These are phyloP conservation scores for Pseudocohnilembus persalinus DNA, from an alignment of 169 alveolate genomes.

Conservation along the genomic window DNA sequence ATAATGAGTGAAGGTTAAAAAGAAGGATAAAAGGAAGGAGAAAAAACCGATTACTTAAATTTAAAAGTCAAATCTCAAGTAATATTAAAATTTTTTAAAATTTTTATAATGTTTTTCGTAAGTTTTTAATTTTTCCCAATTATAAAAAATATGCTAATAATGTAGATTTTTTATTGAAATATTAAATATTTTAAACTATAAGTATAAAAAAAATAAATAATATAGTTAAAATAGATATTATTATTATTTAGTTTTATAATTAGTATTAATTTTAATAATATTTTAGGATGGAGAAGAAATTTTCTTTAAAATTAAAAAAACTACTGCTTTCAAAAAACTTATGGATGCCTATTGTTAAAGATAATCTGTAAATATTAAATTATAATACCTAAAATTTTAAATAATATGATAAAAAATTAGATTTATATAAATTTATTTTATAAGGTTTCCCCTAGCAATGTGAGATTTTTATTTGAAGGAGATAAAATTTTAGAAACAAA, in stretches of 20 bases:
- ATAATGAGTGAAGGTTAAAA: too few species aligned
- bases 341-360: constrained; percentile 97
- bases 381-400: too few species aligned
- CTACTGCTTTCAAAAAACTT: constrained; percentile 94
- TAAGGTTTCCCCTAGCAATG: constrained; percentile 60
- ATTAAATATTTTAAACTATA: too few species aligned
- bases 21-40: background rate
- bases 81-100: background rate
- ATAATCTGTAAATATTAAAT: constrained; percentile 86
- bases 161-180: background rate
- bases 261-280: constrained; percentile 29
- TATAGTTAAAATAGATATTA: background rate
- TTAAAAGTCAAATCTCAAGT: constrained; percentile 43
- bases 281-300: constrained; percentile 95
- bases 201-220: too few species aligned
- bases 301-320: constrained; percentile 94
- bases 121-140: background rate
- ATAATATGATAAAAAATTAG: too few species aligned
- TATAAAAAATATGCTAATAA: background rate
- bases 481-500: constrained; percentile 94
- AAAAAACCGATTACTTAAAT: constrained; percentile 40
- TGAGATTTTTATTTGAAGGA: constrained; percentile 98
- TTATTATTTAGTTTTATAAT: background rate
- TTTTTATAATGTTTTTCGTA: background rate
- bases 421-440: too few species aligned